Evolutionary conservation across 305 asterid species (phyloP).

Genomic region (Fraxinus sp.): DNA sequence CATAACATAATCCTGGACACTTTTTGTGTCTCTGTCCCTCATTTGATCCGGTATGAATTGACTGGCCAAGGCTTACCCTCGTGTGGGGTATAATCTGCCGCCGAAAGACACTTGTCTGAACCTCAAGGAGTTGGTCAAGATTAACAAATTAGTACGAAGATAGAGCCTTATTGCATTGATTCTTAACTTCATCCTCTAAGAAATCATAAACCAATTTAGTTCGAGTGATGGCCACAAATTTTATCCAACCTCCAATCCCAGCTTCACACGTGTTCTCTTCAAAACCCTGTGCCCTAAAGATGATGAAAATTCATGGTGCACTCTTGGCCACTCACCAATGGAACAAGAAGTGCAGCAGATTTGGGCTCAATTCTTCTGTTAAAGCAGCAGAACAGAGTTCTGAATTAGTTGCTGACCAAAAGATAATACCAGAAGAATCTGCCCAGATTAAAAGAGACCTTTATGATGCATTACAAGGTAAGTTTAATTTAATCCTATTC

Average conservation of each 20-base stretch:
- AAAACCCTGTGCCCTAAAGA: conserved; percentile 29
- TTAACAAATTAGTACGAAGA: background rate
- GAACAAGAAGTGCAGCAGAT: conserved; percentile 31
- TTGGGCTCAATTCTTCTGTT: conserved; percentile 24
- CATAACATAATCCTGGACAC: background rate
- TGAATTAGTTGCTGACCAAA: conserved; percentile 26
- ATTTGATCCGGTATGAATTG: background rate
- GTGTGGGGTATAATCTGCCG: background rate
- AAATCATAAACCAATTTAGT: background rate
- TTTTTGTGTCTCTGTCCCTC: background rate
- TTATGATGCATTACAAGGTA: conserved; percentile 59
- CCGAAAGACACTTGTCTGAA: background rate
- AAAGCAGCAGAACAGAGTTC: conserved; percentile 45
- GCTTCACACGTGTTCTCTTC: conserved; percentile 46
- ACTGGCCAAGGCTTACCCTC: background rate
- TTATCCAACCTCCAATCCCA: conserved; percentile 49
- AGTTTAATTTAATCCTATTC: background rate
- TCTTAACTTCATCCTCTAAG: background rate
- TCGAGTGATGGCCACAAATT: conserved; percentile 46
- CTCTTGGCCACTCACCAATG: conserved; percentile 30
- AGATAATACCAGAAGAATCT: conserved; percentile 14
- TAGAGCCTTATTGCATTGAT: background rate
- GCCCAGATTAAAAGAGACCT: conserved; percentile 38
- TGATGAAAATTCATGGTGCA: conserved; percentile 34
- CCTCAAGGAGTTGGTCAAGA: background rate